Conservation (phyloP, 192 early-diverging fungal genomes). For the Oehlia diaphana region DNA sequence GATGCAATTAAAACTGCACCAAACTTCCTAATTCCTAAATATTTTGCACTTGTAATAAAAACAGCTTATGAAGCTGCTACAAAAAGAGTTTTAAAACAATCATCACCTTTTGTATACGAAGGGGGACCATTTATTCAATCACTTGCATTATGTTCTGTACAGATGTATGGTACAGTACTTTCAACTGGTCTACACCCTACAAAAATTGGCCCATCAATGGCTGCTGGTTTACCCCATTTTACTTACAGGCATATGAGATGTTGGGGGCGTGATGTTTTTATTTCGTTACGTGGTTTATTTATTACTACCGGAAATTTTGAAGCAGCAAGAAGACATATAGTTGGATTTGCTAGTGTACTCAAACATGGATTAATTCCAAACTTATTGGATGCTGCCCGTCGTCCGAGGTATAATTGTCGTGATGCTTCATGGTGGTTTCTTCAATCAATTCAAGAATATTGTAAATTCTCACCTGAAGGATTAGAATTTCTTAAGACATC, state of each 20-base stretch:
- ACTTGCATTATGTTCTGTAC: conserved; percentile 78
- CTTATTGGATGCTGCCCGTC: conserved; percentile 81
- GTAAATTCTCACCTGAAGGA: conserved; percentile 72
- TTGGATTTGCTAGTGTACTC: conserved; percentile 89
- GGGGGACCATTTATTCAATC: conserved; percentile 68
- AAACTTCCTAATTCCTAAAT: conserved; percentile 88
- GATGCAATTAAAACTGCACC: conserved; percentile 69
- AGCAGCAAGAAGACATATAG: conserved; percentile 80
- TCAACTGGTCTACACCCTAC: conserved; percentile 80
- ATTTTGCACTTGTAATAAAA: conserved; percentile 84
- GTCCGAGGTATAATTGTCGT: conserved; percentile 92
- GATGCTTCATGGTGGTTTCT: conserved; percentile 98
- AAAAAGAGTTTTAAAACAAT: conserved; percentile 58
- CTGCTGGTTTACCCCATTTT: conserved; percentile 96
- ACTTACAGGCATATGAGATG: conserved; percentile 88
- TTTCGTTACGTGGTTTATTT: conserved; percentile 82
- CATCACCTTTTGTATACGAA: conserved; percentile 56
- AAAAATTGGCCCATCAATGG: conserved; percentile 62
- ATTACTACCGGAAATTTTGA: conserved; percentile 81
- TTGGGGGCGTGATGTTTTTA: conserved; percentile 99
- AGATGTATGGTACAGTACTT: conserved; percentile 80
- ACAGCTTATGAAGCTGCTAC: conserved; percentile 76
- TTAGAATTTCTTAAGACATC: conserved; percentile 63
- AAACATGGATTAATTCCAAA: conserved; percentile 98
- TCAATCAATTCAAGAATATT: conserved; percentile 89